Evolutionary conservation across 2,329 filamentous ascomycete genomes (phyloP), one percentile per base, ranked within the genome.

Genomic region (Penicillium glabrum): DNA sequence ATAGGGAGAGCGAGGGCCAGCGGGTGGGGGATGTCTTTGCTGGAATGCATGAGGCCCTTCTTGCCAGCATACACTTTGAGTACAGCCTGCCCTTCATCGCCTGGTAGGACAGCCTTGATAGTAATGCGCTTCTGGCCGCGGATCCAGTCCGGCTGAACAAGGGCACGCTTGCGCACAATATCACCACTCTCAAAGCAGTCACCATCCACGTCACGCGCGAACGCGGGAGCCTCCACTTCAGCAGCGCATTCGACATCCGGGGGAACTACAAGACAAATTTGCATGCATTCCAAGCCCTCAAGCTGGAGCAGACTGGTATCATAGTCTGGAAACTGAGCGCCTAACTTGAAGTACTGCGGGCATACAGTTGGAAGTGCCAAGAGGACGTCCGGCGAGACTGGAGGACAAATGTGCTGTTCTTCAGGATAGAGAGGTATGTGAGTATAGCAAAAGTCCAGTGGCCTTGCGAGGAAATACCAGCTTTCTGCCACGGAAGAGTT

Each of bases 111-210:
- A 1, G 91, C 95, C 75, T 99, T 99, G 69, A 99, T 82, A 0
- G 92, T 96, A 73, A 96, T 97, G 29, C 91, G 87, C 75, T 99
- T 99, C 63, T 89, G 82, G 16, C 92, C 92, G 62, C 83, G 84
- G 66, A 90, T 84, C 95, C 95, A 99, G 70, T 96, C 92, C 3
- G 91, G 90, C 74, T 99, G 95, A 1, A 92, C 88, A 23, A 99
- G 80, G 1, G 92, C 93, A 53, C 89, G 87, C 77, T 97, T 98
- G 69, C 84, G 89, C 24, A 96, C 81, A 26, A 89, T 79, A 14
- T 98, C 93, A 33, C 95, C 93, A 63, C 87, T 96, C 74, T 99
- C 95, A 70, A 96, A 98, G 61, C 88, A 83, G 72, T 99, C 95
- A 2, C 95, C 96, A 69, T 99, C 95, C 0, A 82, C 82, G 70